Base-by-base conservation (phyloP, 495 filamentous ascomycete genomes). In the Hapsidospora chrysogenum region DNA sequence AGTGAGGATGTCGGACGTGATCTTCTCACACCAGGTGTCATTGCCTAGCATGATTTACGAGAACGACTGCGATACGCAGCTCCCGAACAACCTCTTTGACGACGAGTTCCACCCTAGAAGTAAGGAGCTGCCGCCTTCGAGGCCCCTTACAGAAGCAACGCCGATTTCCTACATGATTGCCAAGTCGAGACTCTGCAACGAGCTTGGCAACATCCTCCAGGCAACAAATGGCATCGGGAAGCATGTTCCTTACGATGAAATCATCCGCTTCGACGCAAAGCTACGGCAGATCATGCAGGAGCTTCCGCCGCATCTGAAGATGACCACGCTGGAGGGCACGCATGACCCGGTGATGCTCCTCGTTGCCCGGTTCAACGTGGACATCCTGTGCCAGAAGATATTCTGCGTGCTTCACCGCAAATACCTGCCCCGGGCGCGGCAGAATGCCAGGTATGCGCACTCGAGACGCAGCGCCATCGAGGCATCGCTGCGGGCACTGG, bases 71-170 rank as follows among this genome's bases (percentile, higher is more conserved):
- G 92, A 99, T 47, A 81, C 83, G 0, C 72, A 81, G 36, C 54
- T 93, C 22, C 89, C 89, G 11, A 69, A 78, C 41, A 99, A 96
- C 52, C 63, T 95, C 17, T 87, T 84, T 49, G 89, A 99, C 48
- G 87, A 95, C 44, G 92, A 96, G 45, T 80, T 96, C 31, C 74
- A 78, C 31, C 78, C 85, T 31, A 74, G 78, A 31, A 80, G 70
- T 43, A 78, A 78, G 48, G 62, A 66, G 7, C 60, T 96, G 17
- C 89, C 89, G 9, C 71, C 74, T 4, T 72, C 83, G 1, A 66
- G 84, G 38, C 78, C 82, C 8, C 58, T 62, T 23, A 66, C 68
- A 14, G 85, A 95, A 52, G 71, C 81, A 5, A 99, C 89, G 2
- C 80, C 81, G 6, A 72, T 89, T 29, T 80, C 78, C 2, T 95